A percentile compares a stretch with the other conserved stretches of the same genome.
Conservation (phyloP, 2,329 filamentous ascomycete species). For the Talaromyces sp. region DNA sequence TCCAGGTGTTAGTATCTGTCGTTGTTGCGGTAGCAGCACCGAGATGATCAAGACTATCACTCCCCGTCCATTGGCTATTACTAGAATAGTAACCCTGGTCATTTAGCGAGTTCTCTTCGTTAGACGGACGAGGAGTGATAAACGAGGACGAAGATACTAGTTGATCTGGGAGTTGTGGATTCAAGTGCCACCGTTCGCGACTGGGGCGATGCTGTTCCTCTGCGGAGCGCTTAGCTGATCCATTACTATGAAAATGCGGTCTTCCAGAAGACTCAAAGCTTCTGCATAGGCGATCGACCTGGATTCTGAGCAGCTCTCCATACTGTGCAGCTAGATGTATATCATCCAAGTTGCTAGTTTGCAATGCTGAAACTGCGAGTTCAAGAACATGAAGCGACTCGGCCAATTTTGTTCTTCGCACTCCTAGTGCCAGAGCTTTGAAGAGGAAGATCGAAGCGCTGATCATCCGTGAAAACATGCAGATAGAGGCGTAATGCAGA, state of each 20-base stretch:
- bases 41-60: background rate
- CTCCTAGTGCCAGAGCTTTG: slow-evolving; percentile 50
- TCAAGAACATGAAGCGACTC: slow-evolving; percentile 32
- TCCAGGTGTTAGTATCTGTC: slow-evolving; percentile 24
- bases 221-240: background rate
- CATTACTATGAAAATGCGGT: background rate
- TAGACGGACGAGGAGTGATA: background rate
- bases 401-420: slow-evolving; percentile 49
- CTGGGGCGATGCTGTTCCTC: background rate
- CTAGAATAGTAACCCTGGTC: background rate
- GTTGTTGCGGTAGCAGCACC: background rate
- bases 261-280: slow-evolving; percentile 5
- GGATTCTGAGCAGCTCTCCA: slow-evolving; percentile 50
- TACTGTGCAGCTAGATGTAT: slow-evolving; percentile 54
- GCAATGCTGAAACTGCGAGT: slow-evolving; percentile 24
- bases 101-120: background rate
- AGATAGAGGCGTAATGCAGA: slow-evolving; percentile 40
- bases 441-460: slow-evolving; percentile 50
- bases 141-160: background rate
- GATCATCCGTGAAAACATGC: slow-evolving; percentile 54
- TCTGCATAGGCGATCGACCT: slow-evolving; percentile 40
- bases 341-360: slow-evolving; percentile 51
- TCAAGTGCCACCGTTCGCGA: background rate
- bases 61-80: background rate
- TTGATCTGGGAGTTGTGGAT: background rate